A percentile compares a stretch with the other conserved stretches of the same genome.
Conservation (phyloP, 1,284 basidiomycete genomes). For the Bjerkandera adusta region DNA sequence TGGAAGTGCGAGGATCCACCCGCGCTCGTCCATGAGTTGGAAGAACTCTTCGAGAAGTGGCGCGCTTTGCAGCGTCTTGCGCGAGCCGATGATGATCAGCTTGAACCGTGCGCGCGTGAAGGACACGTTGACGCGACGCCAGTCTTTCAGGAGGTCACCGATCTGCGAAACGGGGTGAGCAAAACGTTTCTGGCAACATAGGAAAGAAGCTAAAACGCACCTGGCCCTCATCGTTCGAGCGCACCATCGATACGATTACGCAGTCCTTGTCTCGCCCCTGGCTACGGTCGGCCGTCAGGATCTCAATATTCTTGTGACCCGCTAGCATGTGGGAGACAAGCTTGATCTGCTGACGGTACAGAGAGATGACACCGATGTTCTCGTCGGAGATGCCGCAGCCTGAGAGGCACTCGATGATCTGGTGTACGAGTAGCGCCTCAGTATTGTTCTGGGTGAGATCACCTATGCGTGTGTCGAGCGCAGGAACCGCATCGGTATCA, state of each 20-base stretch:
- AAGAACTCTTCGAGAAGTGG: conserved; percentile 75
- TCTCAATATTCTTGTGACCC: conserved; percentile 64
- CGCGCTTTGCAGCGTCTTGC: conserved; percentile 62
- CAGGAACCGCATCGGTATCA: conserved; percentile 85
- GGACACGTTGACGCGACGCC: conserved; percentile 94
- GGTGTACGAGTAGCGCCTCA: conserved; percentile 68
- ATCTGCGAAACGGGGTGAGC: conserved; percentile 43
- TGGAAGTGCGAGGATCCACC: conserved; percentile 68
- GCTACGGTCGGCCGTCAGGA: conserved; percentile 92
- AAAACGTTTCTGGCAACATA: conserved; percentile 4
- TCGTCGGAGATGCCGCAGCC: conserved; percentile 61
- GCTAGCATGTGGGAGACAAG: conserved; percentile 63
- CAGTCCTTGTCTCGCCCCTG: conserved; percentile 97
- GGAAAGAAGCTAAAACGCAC: conserved; percentile 42
- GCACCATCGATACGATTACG: conserved; percentile 90
- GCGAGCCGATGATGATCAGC: conserved; percentile 87
- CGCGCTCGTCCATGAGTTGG: conserved; percentile 61
- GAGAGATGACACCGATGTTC: conserved; percentile 86
- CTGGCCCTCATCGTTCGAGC: conserved; percentile 75
- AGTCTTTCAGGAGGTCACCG: conserved; percentile 92
- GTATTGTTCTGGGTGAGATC: conserved; percentile 86
- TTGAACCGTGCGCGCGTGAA: conserved; percentile 93
- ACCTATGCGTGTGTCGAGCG: conserved; percentile 77
- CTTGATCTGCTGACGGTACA: conserved; percentile 96
- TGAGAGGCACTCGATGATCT: conserved; percentile 68